Evolutionary conservation across 371 early-diverging fungal species (phyloP).

Genomic region (Umbelopsis sp.): DNA sequence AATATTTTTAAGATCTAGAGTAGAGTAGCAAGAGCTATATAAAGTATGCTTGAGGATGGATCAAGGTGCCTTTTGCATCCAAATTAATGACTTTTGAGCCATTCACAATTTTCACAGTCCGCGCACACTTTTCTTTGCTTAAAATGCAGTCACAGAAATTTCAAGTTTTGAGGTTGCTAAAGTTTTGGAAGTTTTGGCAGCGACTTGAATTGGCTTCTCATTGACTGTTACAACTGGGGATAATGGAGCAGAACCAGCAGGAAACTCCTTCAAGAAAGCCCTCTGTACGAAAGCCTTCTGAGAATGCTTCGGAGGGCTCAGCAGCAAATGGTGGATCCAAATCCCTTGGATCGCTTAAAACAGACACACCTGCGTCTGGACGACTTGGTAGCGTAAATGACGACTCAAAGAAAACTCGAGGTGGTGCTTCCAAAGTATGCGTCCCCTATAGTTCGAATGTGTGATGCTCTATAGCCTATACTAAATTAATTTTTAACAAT

Average conservation of each 20-base stretch:
- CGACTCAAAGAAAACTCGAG: conserved; percentile 45
- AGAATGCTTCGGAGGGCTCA: background rate
- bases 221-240: background rate
- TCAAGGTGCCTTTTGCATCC: no score
- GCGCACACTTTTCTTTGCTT: no score
- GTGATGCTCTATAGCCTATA: background rate
- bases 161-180: background rate
- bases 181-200: background rate
- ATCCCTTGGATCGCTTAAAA: conserved; percentile 42
- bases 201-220: background rate
- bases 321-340: conserved; percentile 1
- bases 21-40: no score
- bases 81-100: no score
- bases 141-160: conserved; percentile 3
- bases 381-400: conserved; percentile 51
- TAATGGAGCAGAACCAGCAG: conserved; percentile 5
- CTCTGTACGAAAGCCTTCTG: background rate
- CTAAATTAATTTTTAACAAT: background rate
- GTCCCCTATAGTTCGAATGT: background rate
- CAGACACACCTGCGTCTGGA: conserved; percentile 37
- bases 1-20: no score
- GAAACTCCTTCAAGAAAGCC: background rate
- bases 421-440: conserved; percentile 52
- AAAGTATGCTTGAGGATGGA: no score
- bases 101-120: no score